phyloP scores from a whole-genome alignment of 768 basidiomycete genomes.

The Phaffia tasmanica region DNA sequence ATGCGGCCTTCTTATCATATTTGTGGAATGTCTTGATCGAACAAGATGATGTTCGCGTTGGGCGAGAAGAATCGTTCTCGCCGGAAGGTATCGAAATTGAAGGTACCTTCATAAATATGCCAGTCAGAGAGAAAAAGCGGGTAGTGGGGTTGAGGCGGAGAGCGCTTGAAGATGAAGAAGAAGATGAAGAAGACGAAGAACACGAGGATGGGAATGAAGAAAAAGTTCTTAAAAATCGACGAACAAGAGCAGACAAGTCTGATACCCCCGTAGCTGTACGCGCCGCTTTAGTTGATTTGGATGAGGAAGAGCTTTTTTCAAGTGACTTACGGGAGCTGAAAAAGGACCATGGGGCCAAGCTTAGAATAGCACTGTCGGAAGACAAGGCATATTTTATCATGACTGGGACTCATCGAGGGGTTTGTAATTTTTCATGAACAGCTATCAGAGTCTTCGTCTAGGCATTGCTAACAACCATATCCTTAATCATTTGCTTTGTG shows the following conservation, averaged over 20 bases:
- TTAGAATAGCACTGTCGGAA: constrained; percentile 7
- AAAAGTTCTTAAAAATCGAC: background rate
- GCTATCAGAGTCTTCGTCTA: background rate
- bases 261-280: background rate
- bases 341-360: background rate
- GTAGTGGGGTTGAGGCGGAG: background rate
- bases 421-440: background rate
- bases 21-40: constrained; percentile 10
- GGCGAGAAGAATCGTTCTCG: background rate
- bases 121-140: background rate
- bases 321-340: constrained; percentile 11
- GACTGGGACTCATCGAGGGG: constrained; percentile 6
- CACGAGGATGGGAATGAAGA: background rate
- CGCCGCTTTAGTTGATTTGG: background rate
- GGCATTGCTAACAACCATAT: background rate
- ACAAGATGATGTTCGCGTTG: constrained; percentile 14
- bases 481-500: background rate
- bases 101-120: too few relatives aligned
- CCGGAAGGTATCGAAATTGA: too few relatives aligned
- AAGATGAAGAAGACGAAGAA: background rate
- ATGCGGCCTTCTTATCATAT: constrained; percentile 9
- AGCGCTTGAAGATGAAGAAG: background rate
- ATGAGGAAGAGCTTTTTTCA: background rate
- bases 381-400: constrained; percentile 12
- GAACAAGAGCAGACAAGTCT: background rate